phyloP scores from a whole-genome alignment of 73 alveolate genomes.

The Paramecium primaurelia region DNA sequence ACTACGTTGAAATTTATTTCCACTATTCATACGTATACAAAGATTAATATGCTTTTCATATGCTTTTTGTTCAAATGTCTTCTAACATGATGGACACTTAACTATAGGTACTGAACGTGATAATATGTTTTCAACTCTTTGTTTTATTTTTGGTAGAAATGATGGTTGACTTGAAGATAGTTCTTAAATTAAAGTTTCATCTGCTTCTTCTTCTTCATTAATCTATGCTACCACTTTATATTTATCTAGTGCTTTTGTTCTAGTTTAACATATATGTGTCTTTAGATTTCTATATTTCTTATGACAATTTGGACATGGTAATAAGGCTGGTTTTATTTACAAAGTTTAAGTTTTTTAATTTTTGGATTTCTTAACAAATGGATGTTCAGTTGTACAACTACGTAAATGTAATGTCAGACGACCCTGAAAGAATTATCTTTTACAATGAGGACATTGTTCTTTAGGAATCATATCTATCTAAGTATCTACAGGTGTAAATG shows the following conservation, averaged over 20 bases:
- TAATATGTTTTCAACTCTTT: not conserved
- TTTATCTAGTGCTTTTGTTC: not conserved
- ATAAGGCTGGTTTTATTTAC: not conserved
- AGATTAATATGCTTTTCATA: not conserved
- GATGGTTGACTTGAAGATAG: not conserved
- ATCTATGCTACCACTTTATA: not conserved
- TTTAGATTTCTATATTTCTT: not conserved
- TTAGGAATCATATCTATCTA: not conserved
- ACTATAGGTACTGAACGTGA: not conserved
- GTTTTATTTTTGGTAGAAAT: not conserved
- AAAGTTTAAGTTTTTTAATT: not conserved
- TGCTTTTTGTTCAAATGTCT: not conserved
- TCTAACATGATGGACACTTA: not conserved
- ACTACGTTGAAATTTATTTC: not conserved
- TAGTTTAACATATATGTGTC: not conserved
- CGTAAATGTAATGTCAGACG: not conserved
- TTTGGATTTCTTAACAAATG: not conserved
- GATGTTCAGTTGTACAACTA: not conserved
- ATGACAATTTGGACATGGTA: not conserved
- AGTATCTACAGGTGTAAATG: constrained; percentile 10
- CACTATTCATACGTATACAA: not conserved
- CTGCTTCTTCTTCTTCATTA: constrained; percentile 34
- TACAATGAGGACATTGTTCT: constrained; percentile 32
- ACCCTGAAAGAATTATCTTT: not conserved
- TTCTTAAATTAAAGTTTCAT: not conserved